Percentiles rank a stretch among this genome's conserved stretches.
Evolutionary conservation across 208 protist genomes (phyloP).

Genomic region (Hexamita inflata): DNA sequence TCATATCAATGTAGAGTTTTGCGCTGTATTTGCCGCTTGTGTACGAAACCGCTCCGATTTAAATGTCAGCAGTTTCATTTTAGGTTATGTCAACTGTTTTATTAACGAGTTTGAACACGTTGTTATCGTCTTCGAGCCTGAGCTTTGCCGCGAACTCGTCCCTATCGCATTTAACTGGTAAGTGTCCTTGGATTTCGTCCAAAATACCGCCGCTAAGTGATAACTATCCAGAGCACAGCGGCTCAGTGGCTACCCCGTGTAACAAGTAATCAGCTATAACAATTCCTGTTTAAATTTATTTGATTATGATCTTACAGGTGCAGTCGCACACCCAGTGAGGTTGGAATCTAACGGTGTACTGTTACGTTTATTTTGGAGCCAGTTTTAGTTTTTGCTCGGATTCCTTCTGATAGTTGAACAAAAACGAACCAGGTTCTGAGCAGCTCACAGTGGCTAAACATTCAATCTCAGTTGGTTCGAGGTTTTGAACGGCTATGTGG

Average conservation of each 20-base stretch:
- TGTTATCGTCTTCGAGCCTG: conserved; percentile 7
- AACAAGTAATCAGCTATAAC: background rate
- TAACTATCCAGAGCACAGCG: too few species aligned
- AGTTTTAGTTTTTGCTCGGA: background rate
- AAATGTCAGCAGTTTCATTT: background rate
- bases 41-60: background rate
- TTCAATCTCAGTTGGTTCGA: background rate
- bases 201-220: too few species aligned
- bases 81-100: background rate
- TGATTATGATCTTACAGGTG: background rate
- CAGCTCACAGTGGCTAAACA: background rate
- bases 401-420: background rate
- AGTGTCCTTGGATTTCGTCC: too few species aligned
- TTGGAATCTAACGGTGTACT: background rate
- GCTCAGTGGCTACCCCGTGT: background rate
- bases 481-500: background rate
- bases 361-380: background rate
- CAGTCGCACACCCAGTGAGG: background rate
- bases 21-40: background rate
- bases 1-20: background rate
- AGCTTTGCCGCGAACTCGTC: too few species aligned
- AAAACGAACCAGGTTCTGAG: background rate
- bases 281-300: background rate
- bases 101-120: background rate
- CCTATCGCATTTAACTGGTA: too few species aligned